Evolutionary conservation across 176 grass and related monocot genomes (phyloP).

Genomic region (Triticum turgidum): DNA sequence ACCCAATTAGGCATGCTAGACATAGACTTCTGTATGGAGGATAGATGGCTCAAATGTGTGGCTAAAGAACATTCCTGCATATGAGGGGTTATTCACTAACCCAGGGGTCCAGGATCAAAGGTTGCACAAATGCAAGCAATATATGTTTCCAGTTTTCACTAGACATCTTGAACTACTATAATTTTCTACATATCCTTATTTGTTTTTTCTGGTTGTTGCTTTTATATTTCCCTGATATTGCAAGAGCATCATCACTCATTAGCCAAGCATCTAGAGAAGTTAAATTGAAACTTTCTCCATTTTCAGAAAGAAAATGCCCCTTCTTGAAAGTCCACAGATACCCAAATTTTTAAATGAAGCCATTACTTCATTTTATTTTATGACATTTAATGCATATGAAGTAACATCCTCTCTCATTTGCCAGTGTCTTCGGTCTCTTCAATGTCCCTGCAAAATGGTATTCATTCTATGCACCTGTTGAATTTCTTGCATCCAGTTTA

Average conservation of each 20-base stretch:
- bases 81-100: not conserved
- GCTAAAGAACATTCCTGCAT: not conserved
- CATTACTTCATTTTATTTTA: not conserved
- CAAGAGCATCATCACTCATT: not conserved
- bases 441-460: conserved; percentile 98
- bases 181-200: not conserved
- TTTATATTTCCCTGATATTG: not conserved
- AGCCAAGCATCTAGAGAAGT: not conserved
- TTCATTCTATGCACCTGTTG: not conserved
- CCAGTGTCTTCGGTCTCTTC: conserved; percentile 98
- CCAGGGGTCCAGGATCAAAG: not conserved
- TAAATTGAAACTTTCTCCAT: not conserved
- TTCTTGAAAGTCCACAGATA: not conserved
- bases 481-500: conserved; percentile 31
- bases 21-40: not conserved
- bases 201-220: not conserved
- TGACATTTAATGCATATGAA: conserved; percentile 14
- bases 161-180: not conserved
- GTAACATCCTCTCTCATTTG: conserved; percentile 30
- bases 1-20: not conserved
- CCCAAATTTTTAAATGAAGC: not conserved
- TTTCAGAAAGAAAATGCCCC: not conserved
- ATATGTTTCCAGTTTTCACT: not conserved
- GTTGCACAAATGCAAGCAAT: not conserved
- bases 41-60: conserved; percentile 9